These are phyloP conservation scores for Aspergillus sp. DNA, from an alignment of 2,329 filamentous ascomycete species.

Conservation along the genomic window DNA sequence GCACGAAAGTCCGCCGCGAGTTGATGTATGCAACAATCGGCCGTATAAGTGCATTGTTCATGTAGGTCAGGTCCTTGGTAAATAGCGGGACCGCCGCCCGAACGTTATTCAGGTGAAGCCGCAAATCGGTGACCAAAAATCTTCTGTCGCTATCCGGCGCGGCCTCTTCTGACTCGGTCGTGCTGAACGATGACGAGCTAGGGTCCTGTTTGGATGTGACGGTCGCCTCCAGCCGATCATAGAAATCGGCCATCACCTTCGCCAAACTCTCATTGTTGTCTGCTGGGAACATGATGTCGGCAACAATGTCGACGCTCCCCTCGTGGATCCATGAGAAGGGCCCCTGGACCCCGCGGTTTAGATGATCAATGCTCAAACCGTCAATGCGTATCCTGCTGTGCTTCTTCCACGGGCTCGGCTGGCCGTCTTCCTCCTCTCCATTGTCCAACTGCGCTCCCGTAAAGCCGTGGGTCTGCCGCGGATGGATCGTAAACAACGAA, in stretches of 20 bases:
- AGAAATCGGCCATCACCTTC: conserved; percentile 95
- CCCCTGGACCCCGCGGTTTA: conserved; percentile 85
- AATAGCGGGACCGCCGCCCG: conserved; percentile 89
- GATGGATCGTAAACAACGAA: conserved; percentile 94
- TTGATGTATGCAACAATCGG: conserved; percentile 99
- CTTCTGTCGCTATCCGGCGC: conserved; percentile 48
- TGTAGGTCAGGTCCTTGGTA: conserved; percentile 82
- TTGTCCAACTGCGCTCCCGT: conserved; percentile 54
- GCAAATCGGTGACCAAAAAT: conserved; percentile 85
- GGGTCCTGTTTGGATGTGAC: conserved; percentile 66
- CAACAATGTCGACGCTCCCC: conserved; percentile 91
- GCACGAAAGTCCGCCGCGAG: conserved; percentile 86
- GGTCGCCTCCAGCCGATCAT: conserved; percentile 88
- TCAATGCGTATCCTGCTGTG: conserved; percentile 88
- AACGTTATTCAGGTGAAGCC: conserved; percentile 91
- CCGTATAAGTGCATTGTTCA: conserved; percentile 88
- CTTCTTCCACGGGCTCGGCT: conserved; percentile 80
- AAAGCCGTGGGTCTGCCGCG: conserved; percentile 75
- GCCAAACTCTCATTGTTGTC: conserved; percentile 81
- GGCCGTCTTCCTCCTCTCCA: conserved; percentile 50
- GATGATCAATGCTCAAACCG: conserved; percentile 85
- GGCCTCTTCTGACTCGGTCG: conserved; percentile 15
- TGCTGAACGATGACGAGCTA: conserved; percentile 10
- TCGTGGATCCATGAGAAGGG: conserved; percentile 98
- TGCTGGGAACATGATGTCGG: conserved; percentile 87